Conservation (phyloP, 805 yeast species). For the Lipomyces japonicus region DNA sequence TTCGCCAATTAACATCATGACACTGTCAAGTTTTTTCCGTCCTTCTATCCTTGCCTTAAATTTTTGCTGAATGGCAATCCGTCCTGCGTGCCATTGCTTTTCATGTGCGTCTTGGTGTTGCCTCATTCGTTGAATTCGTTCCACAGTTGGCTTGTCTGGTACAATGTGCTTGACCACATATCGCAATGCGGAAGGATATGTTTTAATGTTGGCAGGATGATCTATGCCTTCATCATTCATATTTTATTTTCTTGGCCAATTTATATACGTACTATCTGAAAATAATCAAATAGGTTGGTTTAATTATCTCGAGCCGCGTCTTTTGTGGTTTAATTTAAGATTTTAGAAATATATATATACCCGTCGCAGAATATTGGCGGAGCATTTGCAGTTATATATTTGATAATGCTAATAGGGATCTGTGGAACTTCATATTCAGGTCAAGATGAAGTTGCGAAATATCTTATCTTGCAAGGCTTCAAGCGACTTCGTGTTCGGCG, state of each 20-base stretch:
- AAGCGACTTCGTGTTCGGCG: conserved; percentile 15
- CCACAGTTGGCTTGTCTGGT: neutral
- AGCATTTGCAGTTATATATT: too few relatives aligned
- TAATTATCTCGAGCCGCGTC: too few relatives aligned
- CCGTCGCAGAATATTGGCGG: too few relatives aligned
- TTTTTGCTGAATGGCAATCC: conserved; percentile 11
- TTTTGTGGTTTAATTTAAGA: too few relatives aligned
- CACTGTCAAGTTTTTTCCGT: conserved; percentile 7
- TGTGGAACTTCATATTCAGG: conserved; percentile 71
- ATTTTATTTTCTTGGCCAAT: too few relatives aligned
- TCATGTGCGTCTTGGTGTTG: conserved; percentile 25
- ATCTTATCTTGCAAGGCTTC: conserved; percentile 42
- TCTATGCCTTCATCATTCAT: too few relatives aligned
- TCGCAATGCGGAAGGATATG: conserved; percentile 6
- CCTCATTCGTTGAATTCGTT: conserved; percentile 12
- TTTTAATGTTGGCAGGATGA: conserved; percentile 11
- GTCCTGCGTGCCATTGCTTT: conserved; percentile 19
- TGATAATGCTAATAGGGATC: conserved; percentile 68
- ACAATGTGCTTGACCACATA: conserved; percentile 5
- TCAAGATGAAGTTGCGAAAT: conserved; percentile 58
- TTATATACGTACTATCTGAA: too few relatives aligned
- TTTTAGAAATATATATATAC: too few relatives aligned
- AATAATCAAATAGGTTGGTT: too few relatives aligned
- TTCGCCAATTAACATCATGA: conserved; percentile 19
- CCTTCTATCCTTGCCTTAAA: conserved; percentile 12